Evolutionary conservation across 2,329 filamentous ascomycete genomes (phyloP).

Genomic region (Cyanodermella asteris): DNA sequence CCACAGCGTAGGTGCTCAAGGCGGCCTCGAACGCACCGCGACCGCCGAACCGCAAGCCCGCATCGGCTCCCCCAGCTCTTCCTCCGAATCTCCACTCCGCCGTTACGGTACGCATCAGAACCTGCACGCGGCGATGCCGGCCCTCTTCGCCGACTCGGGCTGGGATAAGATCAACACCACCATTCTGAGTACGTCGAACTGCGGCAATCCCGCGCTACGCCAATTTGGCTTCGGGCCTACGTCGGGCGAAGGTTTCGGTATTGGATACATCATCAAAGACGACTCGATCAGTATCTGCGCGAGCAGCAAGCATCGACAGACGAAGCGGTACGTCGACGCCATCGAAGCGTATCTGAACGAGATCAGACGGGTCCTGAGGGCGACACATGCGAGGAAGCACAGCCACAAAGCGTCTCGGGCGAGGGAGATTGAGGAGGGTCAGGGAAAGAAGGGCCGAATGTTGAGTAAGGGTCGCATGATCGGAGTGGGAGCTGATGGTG

Average conservation of each 20-base stretch:
- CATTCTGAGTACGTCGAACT: constrained; percentile 92
- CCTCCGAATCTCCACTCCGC: background rate
- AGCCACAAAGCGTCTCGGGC: constrained; percentile 34
- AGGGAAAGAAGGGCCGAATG: constrained; percentile 13
- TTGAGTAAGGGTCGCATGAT: constrained; percentile 59
- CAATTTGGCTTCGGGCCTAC: constrained; percentile 96
- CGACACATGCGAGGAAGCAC: constrained; percentile 36
- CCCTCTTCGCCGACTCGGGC: constrained; percentile 66
- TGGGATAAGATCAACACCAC: constrained; percentile 95
- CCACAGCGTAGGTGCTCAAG: no score
- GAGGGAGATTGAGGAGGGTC: constrained; percentile 32
- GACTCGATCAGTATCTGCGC: constrained; percentile 79
- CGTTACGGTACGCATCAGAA: constrained; percentile 25
- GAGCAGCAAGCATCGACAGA: constrained; percentile 83
- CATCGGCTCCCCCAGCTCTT: constrained; percentile 12
- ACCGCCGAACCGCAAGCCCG: constrained; percentile 6
- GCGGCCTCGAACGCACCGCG: background rate
- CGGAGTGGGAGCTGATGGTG: constrained; percentile 35
- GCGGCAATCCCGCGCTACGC: constrained; percentile 79
- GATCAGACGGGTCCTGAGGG: constrained; percentile 60
- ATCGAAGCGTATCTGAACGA: constrained; percentile 81
- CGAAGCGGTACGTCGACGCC: constrained; percentile 69
- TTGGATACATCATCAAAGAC: constrained; percentile 98
- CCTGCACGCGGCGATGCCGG: constrained; percentile 46
- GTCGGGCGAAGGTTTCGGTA: constrained; percentile 82